Evolutionary conservation across 1,284 basidiomycete species (phyloP), one percentile per base, ranked within the genome.

Genomic region (Moesziomyces parantarcticus): DNA sequence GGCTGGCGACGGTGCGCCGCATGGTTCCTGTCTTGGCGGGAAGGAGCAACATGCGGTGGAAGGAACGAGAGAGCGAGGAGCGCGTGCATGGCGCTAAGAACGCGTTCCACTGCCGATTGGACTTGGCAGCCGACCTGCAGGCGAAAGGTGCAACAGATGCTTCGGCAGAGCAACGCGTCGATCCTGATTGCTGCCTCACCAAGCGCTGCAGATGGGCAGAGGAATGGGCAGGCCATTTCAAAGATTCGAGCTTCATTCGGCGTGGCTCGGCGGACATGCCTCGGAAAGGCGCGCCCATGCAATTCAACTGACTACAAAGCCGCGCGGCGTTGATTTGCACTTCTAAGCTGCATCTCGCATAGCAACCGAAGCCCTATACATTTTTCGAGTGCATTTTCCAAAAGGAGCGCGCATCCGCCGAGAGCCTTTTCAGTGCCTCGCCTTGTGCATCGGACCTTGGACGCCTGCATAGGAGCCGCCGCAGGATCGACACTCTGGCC

Each of bases 341-440:
- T 50, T 66, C 57, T 60, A 60, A 39, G 48, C 63, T 66, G 63
- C 63, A 60, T 50, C 49, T 65, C 62, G 57, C 62, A 51, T 65
- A 58, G 50, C 44, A 59, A 51, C 36, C 49, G 63, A 56, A 41
- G 29, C 6, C 7, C 20, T n/a, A 25, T 25, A 32, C 44, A 34
- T 34, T 34, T 47, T 20, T 44, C n/a, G 1, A 50, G 3, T 50
- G 32, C 29, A 47, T 34, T 34, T 34, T 16, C 9, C 26, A 9
- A 46, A 46, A 46, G n/a, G 44, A 48, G 21, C 18, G 34, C 18
- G n/a, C 36, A n/a, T 21, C n/a, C n/a, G n/a, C n/a, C n/a, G n/a
- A n/a, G n/a, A n/a, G n/a, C n/a, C n/a, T n/a, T n/a, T n/a, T n/a
- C n/a, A n/a, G n/a, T n/a, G n/a, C 22, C 41, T 40, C 22, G 51